Base-by-base conservation (phyloP, 306 rosid genomes). In the Rosa chinensis region DNA sequence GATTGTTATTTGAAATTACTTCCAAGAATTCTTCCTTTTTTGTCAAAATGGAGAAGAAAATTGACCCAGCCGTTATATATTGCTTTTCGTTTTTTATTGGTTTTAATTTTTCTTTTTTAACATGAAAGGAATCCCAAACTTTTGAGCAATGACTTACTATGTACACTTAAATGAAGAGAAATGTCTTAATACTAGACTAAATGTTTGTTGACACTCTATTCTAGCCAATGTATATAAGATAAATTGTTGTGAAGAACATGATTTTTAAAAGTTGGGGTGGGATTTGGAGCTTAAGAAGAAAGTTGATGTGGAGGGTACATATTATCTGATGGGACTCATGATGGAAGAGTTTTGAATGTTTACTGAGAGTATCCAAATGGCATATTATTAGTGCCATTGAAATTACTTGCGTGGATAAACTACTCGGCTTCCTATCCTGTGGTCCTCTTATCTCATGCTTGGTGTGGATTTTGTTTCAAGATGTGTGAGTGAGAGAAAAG, bases 331-430 rank as follows among this genome's bases (percentile, higher is more conserved):
- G 68, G 11, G 70, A 77, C 56, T 10, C 14, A 42, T 47, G 80
- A 61, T n/a, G 47, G 25, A 56, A 17, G 25, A 42, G n/a, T 40
- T 48, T 74, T 77, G 82, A 70, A 55, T 66, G 68, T 61, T 52
- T 40, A 56, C 47, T 47, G 66, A 68, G 75, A 77, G 84, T 83
- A 88, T 83, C 72, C 78, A 39, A 47, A 35, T 28, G 77, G 37
- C 68, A 84, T 42, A 63, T 9, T 21, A 25, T 35, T 43, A 42
- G 64, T 70, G 16, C 14, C 64, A 23, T 6, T n/a, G 25, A 14
- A 40, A 5, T 58, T 47, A 10, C n/a, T 21, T 37, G 16, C 5
- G n/a, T 58, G 45, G 48, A 69, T 69, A 75, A 70, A 44, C 68
- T 6, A 17, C 7, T 11, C 40, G 3, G 47, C 66, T 67, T 20